phyloP scores from a whole-genome alignment of 208 protist genomes.

The Trypanosoma avium region DNA sequence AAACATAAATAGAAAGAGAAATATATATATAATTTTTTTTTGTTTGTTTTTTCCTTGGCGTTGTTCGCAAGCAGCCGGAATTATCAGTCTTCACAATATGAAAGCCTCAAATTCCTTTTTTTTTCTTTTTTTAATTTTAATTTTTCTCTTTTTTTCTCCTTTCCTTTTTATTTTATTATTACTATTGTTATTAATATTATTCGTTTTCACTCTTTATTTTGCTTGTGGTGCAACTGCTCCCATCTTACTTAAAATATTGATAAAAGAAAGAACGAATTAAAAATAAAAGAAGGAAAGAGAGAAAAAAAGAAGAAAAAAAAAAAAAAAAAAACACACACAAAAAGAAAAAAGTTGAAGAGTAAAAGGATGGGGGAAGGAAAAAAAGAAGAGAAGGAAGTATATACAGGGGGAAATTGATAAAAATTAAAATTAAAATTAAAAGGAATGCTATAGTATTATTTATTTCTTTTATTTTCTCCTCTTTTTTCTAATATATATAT shows the following conservation, averaged over 20 bases:
- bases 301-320: neutral
- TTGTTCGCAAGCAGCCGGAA: too few relatives aligned
- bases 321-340: neutral
- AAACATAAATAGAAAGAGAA: too few relatives aligned
- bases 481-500: neutral
- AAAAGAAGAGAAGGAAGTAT: neutral
- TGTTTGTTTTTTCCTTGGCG: neutral
- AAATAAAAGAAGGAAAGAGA: neutral
- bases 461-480: too few relatives aligned
- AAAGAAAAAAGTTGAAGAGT: neutral
- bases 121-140: too few relatives aligned
- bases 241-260: neutral
- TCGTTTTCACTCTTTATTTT: neutral
- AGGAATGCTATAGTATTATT: too few relatives aligned
- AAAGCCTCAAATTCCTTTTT: neutral
- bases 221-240: neutral
- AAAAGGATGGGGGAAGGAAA: constrained; percentile 6
- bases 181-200: neutral
- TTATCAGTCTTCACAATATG: too few relatives aligned
- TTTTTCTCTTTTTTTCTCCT: neutral
- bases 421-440: too few relatives aligned
- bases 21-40: too few relatives aligned
- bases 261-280: constrained; percentile 5
- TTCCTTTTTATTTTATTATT: neutral
- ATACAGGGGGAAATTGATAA: too few relatives aligned